A percentile compares a stretch with the other conserved stretches of the same genome.
Evolutionary conservation across 805 yeast species (phyloP).

Genomic region (Saitoella complicata): DNA sequence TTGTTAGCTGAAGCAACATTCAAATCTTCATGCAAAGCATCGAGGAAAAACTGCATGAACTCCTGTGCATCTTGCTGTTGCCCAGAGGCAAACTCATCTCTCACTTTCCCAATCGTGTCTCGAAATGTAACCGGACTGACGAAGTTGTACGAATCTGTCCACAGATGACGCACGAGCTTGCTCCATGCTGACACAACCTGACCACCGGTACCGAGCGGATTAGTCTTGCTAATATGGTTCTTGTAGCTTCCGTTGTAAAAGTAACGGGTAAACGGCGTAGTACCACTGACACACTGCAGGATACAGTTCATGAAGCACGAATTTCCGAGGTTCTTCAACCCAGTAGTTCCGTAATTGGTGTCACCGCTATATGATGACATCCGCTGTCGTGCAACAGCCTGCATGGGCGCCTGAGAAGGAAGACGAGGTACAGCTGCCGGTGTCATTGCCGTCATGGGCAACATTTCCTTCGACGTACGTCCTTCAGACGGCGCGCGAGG

Average conservation of each 20-base stretch:
- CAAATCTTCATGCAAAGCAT: slow-evolving; percentile 68
- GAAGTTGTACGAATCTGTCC: too few species aligned
- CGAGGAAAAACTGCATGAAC: slow-evolving; percentile 57
- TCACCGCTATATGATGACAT: slow-evolving; percentile 1
- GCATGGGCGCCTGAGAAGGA: too few species aligned
- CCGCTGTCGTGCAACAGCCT: too few species aligned
- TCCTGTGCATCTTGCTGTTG: slow-evolving; percentile 83
- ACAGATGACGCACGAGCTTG: too few species aligned
- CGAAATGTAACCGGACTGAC: too few species aligned
- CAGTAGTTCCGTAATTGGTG: slow-evolving; percentile 31
- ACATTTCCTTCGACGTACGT: too few species aligned
- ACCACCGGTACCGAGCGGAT: slow-evolving; percentile 69
- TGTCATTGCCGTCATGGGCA: too few species aligned
- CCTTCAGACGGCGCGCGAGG: too few species aligned
- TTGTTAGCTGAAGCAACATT: slow-evolving; percentile 47
- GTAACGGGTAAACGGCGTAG: slow-evolving; percentile 45
- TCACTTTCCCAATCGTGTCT: too few species aligned
- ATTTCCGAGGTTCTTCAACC: slow-evolving; percentile 69
- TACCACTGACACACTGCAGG: slow-evolving; percentile 69
- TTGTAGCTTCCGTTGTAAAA: slow-evolving; percentile 47
- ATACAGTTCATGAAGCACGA: slow-evolving; percentile 87
- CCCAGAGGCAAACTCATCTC: slow-evolving; percentile 36
- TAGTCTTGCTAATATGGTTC: slow-evolving; percentile 53
- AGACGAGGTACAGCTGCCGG: too few species aligned
- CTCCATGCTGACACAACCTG: too few species aligned